These are phyloP conservation scores for Penicillium olsonii DNA, from an alignment of 2,329 filamentous ascomycete genomes.

Conservation along the genomic window DNA sequence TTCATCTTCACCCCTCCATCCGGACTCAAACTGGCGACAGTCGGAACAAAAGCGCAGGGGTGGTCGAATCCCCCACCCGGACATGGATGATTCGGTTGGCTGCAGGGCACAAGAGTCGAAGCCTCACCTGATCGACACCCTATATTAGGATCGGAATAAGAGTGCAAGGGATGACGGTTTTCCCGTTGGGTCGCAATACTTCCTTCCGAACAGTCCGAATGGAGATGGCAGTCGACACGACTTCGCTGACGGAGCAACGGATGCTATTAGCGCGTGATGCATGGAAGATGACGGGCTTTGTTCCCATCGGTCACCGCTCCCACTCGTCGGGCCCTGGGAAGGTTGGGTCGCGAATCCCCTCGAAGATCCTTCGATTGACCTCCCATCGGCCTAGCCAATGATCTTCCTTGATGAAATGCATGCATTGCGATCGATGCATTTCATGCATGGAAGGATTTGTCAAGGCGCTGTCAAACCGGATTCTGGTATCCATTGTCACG, in stretches of 20 bases:
- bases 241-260: slow-evolving; percentile 13
- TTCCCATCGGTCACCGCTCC: slow-evolving; percentile 22
- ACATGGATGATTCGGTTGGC: slow-evolving; percentile 21
- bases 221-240: slow-evolving; percentile 33
- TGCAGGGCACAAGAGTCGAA: slow-evolving; percentile 15
- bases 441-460: slow-evolving; percentile 27
- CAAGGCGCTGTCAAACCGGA: slow-evolving; percentile 12
- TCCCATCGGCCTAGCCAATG: slow-evolving; percentile 5
- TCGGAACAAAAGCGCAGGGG: slow-evolving; percentile 9
- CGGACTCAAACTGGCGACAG: slow-evolving; percentile 10
- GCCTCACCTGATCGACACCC: slow-evolving; percentile 15
- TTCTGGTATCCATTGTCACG: slow-evolving; percentile 6
- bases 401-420: slow-evolving; percentile 9
- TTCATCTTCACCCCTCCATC: slow-evolving; percentile 7
- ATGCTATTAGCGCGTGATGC: slow-evolving; percentile 21
- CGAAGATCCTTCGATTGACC: background rate
- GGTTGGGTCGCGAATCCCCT: slow-evolving; percentile 12
- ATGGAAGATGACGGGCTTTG: slow-evolving; percentile 17
- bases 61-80: background rate
- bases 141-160: slow-evolving; percentile 9
- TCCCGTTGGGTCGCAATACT: slow-evolving; percentile 12
- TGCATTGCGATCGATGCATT: slow-evolving; percentile 24
- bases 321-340: slow-evolving; percentile 9
- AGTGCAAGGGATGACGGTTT: background rate
- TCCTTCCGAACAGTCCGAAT: slow-evolving; percentile 37